Evolutionary conservation across 192 early-diverging fungal species (phyloP).

Genomic region (Coemansia sp.): DNA sequence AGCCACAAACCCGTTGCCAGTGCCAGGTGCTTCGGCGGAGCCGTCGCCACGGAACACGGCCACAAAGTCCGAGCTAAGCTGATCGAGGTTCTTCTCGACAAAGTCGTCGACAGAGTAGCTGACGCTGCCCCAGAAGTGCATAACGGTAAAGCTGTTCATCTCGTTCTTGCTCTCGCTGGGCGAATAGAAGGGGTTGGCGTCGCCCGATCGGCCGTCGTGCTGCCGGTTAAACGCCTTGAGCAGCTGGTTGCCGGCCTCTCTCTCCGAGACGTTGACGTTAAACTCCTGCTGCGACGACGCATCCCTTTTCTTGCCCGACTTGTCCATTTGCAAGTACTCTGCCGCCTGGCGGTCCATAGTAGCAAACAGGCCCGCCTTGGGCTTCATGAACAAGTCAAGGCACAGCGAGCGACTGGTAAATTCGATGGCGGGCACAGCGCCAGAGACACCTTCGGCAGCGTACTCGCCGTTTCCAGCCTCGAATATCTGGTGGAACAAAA

Average conservation of each 20-base stretch:
- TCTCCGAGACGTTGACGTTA: slow-evolving; percentile 29
- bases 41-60: slow-evolving; percentile 74
- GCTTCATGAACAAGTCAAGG: slow-evolving; percentile 69
- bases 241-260: slow-evolving; percentile 49
- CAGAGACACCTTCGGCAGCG: slow-evolving; percentile 58
- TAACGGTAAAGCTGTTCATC: slow-evolving; percentile 47
- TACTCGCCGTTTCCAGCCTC: slow-evolving; percentile 66
- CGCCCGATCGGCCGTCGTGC: slow-evolving; percentile 39
- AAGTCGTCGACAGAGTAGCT: slow-evolving; percentile 82
- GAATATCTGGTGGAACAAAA: slow-evolving; percentile 69
- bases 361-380: slow-evolving; percentile 70
- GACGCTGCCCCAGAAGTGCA: slow-evolving; percentile 53
- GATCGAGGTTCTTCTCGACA: slow-evolving; percentile 75
- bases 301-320: slow-evolving; percentile 23
- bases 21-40: slow-evolving; percentile 51
- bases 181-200: slow-evolving; percentile 39
- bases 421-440: slow-evolving; percentile 46
- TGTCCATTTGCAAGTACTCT: slow-evolving; percentile 38
- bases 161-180: slow-evolving; percentile 54
- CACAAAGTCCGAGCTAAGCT: slow-evolving; percentile 81
- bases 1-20: slow-evolving; percentile 72
- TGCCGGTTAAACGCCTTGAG: slow-evolving; percentile 48
- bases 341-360: slow-evolving; percentile 67
- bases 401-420: slow-evolving; percentile 67
- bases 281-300: slow-evolving; percentile 38